Conservation (phyloP, 306 rosid species). For the Medicago lupulina region DNA sequence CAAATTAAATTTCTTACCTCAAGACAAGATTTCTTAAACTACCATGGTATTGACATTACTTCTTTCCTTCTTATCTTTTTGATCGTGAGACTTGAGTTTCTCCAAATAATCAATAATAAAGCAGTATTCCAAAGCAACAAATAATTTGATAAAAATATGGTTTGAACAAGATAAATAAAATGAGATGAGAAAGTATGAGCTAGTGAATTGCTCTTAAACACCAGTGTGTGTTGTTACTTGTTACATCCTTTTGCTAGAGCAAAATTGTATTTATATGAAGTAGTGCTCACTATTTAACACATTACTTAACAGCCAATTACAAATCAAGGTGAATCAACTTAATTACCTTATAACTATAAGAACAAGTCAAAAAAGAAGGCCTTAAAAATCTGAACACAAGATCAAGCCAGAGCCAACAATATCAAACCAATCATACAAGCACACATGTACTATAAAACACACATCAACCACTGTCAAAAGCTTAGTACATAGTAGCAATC, state of each 20-base stretch:
- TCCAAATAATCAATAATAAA: too few relatives aligned
- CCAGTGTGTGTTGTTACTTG: background rate
- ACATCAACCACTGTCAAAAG: constrained; percentile 36
- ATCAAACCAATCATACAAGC: constrained; percentile 43
- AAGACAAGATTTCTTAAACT: too few relatives aligned
- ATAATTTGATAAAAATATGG: too few relatives aligned
- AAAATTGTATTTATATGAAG: background rate
- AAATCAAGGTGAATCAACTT: constrained; percentile 32
- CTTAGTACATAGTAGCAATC: constrained; percentile 28
- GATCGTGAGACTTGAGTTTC: too few relatives aligned
- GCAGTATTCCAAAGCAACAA: too few relatives aligned
- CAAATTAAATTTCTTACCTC: too few relatives aligned
- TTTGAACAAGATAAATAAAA: too few relatives aligned
- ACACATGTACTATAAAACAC: constrained; percentile 29
- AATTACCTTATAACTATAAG: background rate
- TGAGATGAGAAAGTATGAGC: too few relatives aligned
- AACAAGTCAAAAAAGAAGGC: constrained; percentile 22
- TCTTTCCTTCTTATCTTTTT: too few relatives aligned
- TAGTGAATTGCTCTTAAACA: background rate
- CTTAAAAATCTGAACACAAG: constrained; percentile 23
- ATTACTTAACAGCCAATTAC: constrained; percentile 33
- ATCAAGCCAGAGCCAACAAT: constrained; percentile 23
- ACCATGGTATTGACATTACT: too few relatives aligned
- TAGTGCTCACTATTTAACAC: constrained; percentile 4
- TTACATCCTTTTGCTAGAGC: background rate